Evolutionary conservation across 805 yeast genomes (phyloP).

Genomic region (Saccharomycopsis capsularis): DNA sequence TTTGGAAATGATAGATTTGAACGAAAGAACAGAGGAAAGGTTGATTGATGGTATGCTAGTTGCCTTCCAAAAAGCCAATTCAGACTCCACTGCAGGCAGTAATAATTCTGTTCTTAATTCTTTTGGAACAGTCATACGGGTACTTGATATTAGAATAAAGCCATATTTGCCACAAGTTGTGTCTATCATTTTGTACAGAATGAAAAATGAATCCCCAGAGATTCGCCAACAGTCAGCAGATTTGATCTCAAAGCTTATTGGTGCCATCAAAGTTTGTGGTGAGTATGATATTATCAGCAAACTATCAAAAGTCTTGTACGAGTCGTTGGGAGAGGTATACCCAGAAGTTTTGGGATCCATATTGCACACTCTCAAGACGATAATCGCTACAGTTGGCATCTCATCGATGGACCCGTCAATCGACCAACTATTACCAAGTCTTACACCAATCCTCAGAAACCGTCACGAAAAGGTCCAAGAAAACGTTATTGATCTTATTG

Average conservation of each 20-base stretch:
- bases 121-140: constrained; percentile 53
- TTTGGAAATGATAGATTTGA: constrained; percentile 53
- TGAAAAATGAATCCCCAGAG: constrained; percentile 63
- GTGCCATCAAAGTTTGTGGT: constrained; percentile 56
- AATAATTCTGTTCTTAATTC: constrained; percentile 44
- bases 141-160: constrained; percentile 56
- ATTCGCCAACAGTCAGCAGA: constrained; percentile 83
- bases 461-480: constrained; percentile 89
- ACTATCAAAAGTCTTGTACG: constrained; percentile 72
- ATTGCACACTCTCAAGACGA: constrained; percentile 58
- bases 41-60: constrained; percentile 73
- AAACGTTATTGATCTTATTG: constrained; percentile 69
- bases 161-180: constrained; percentile 71
- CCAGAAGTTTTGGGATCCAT: constrained; percentile 92
- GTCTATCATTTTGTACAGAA: constrained; percentile 61
- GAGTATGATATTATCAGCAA: constrained; percentile 58
- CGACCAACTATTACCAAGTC: constrained; percentile 72
- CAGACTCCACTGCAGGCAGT: constrained; percentile 26
- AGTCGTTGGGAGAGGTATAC: constrained; percentile 87
- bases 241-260: constrained; percentile 57
- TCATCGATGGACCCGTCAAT: constrained; percentile 70
- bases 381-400: constrained; percentile 55
- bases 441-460: constrained; percentile 87
- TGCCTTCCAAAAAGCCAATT: constrained; percentile 74
- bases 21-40: constrained; percentile 52